Conservation (phyloP, 805 yeast species). For the Saccharomycopsis sp. region DNA sequence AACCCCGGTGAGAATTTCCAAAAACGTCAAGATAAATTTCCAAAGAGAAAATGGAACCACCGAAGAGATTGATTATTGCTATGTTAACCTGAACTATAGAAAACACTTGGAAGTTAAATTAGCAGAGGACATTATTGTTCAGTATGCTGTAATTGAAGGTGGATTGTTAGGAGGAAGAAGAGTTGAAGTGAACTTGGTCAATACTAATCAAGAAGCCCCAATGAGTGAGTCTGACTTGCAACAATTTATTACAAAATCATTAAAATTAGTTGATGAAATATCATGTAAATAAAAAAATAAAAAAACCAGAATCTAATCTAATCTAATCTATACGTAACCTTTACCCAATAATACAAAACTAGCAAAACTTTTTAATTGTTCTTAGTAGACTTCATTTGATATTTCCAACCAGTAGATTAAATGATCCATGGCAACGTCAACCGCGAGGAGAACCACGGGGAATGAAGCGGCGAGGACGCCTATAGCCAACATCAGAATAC, state of each 20-base stretch:
- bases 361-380: background rate
- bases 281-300: constrained; percentile 2
- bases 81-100: constrained; percentile 33
- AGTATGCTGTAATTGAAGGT: constrained; percentile 41
- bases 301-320: background rate
- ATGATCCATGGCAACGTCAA: constrained; percentile 21
- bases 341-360: background rate
- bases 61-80: constrained; percentile 33
- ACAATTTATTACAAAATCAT: constrained; percentile 2
- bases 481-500: background rate
- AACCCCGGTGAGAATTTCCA: constrained; percentile 30
- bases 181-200: constrained; percentile 39
- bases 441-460: background rate
- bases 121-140: constrained; percentile 30
- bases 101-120: constrained; percentile 36
- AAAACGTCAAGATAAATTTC: constrained; percentile 24
- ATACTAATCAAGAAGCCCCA: constrained; percentile 22
- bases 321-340: background rate
- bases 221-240: too few species aligned
- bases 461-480: constrained; percentile 1
- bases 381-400: background rate
- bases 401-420: constrained; percentile 21
- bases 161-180: constrained; percentile 46
- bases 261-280: constrained; percentile 4
- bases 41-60: constrained; percentile 31